Evolutionary conservation across 352 stramenopile species (phyloP).

Genomic region (Globisporangium sylvaticum): DNA sequence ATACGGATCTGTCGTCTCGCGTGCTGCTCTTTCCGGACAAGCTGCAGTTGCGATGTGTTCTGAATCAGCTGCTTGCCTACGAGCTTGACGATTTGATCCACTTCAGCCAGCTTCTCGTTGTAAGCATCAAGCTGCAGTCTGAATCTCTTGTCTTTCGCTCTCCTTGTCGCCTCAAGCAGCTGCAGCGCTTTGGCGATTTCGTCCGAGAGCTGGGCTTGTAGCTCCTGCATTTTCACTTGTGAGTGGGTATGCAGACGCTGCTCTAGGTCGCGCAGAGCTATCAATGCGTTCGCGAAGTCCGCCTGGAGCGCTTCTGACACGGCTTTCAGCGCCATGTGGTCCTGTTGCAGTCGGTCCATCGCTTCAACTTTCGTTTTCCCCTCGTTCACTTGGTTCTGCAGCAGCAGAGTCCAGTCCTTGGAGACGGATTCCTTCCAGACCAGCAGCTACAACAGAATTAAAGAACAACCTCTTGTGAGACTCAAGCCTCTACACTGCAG

Average conservation of each 20-base stretch:
- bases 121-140: conserved; percentile 24
- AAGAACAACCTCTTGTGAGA: background rate
- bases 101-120: conserved; percentile 38
- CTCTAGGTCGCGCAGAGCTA: background rate
- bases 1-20: conserved; percentile 14
- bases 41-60: conserved; percentile 58
- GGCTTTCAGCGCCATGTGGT: background rate
- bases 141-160: conserved; percentile 18
- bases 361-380: background rate
- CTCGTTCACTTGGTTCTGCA: conserved; percentile 3
- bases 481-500: background rate
- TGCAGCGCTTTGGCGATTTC: background rate
- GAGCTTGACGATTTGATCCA: conserved; percentile 62
- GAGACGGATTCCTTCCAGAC: conserved; percentile 13
- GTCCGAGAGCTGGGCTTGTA: background rate
- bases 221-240: conserved; percentile 3
- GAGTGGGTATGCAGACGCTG: conserved; percentile 20
- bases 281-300: conserved; percentile 10
- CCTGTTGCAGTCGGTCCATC: background rate
- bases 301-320: conserved; percentile 6
- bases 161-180: background rate
- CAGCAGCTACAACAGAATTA: conserved; percentile 1
- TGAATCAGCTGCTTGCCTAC: conserved; percentile 62
- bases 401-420: conserved; percentile 6
- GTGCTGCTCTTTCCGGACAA: conserved; percentile 43